Conservation (phyloP, 768 basidiomycete genomes). For the Lentinus brumalis region DNA sequence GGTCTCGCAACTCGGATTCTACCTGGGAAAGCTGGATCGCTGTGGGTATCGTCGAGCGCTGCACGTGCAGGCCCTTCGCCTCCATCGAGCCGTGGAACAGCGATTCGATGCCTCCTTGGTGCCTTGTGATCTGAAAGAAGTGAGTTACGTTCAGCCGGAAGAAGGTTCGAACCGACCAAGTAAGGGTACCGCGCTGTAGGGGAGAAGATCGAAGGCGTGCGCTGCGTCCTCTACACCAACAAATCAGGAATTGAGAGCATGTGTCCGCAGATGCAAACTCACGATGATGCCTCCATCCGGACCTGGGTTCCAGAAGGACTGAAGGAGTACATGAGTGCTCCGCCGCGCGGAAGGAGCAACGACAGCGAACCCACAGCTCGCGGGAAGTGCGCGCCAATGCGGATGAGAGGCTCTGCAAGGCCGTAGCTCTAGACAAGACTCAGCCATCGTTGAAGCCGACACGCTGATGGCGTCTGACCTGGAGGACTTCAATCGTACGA, state of each 20-base stretch:
- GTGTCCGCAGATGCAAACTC: slow-evolving; percentile 3
- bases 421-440: slow-evolving; percentile 65
- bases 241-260: not conserved
- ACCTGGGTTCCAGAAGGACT: slow-evolving; percentile 81
- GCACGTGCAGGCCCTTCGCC: slow-evolving; percentile 48
- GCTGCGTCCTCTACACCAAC: not conserved
- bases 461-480: slow-evolving; percentile 28
- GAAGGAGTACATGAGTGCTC: not conserved
- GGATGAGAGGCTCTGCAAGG: slow-evolving; percentile 62
- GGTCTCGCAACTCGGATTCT: slow-evolving; percentile 44
- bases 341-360: not conserved
- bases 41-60: slow-evolving; percentile 51
- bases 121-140: slow-evolving; percentile 49
- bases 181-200: not conserved
- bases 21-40: slow-evolving; percentile 51
- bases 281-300: slow-evolving; percentile 66
- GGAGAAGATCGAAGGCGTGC: slow-evolving; percentile 24
- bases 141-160: not conserved
- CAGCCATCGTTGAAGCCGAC: not conserved
- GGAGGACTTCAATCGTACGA: slow-evolving; percentile 55
- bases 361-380: slow-evolving; percentile 52
- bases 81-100: slow-evolving; percentile 62
- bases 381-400: slow-evolving; percentile 72
- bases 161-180: not conserved
- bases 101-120: slow-evolving; percentile 66